These are phyloP conservation scores for Skeletonema tropicum DNA, from an alignment of 108 stramenopile genomes.

Conservation along the genomic window DNA sequence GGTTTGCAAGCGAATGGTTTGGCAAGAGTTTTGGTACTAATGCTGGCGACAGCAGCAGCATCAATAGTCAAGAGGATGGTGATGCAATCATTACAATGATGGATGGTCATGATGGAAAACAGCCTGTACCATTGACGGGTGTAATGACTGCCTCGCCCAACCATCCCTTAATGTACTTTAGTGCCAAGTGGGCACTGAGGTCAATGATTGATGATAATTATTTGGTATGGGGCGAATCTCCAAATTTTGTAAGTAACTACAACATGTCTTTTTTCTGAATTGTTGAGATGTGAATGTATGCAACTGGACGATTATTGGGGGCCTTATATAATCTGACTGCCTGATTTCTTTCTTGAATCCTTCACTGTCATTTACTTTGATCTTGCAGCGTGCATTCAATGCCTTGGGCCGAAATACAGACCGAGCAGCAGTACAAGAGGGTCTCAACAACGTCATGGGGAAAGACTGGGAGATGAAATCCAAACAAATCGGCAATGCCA, in stretches of 20 bases:
- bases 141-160: slow-evolving; percentile 7
- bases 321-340: background rate
- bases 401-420: slow-evolving; percentile 1
- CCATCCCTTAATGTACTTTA: slow-evolving; percentile 11
- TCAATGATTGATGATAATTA: background rate
- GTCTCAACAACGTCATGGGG: background rate
- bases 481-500: background rate
- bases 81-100: slow-evolving; percentile 10
- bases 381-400: slow-evolving; percentile 2
- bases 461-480: background rate
- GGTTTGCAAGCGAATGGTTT: background rate
- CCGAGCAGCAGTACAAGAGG: background rate
- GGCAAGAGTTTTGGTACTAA: background rate
- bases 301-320: too few species aligned
- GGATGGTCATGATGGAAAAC: background rate
- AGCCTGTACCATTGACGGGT: slow-evolving; percentile 5
- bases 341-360: background rate
- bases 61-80: background rate
- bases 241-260: background rate
- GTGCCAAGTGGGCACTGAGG: slow-evolving; percentile 10
- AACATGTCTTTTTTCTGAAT: too few species aligned
- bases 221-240: background rate
- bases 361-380: background rate
- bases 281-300: too few species aligned
- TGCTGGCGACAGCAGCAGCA: background rate